phyloP scores from a whole-genome alignment of 106 monocot species.

The Cymbidium sinense region DNA sequence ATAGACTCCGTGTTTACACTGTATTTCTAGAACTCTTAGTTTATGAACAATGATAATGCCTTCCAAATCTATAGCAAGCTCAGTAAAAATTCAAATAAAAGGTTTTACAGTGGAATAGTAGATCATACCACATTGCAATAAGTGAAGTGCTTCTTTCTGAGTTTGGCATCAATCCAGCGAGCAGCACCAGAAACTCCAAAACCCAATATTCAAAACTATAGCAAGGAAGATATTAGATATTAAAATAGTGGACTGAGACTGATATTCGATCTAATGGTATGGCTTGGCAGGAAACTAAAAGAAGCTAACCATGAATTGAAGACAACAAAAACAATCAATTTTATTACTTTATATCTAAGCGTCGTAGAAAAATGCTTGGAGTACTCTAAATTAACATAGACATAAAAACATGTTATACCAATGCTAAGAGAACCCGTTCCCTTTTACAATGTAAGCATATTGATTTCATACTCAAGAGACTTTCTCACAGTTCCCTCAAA shows the following conservation, averaged over 20 bases:
- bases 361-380: too few species aligned
- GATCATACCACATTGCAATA: conserved; percentile 76
- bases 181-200: conserved; percentile 76
- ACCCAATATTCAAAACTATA: conserved; percentile 81
- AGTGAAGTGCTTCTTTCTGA: conserved; percentile 72
- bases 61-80: background rate
- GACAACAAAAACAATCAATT: background rate
- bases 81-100: background rate
- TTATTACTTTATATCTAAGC: too few species aligned
- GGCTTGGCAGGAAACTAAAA: background rate
- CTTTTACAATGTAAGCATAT: too few species aligned
- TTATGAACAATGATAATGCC: background rate
- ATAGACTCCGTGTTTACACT: conserved; percentile 80
- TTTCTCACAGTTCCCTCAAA: too few species aligned
- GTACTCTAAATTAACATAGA: too few species aligned
- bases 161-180: conserved; percentile 75
- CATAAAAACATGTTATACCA: too few species aligned
- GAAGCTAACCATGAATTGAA: background rate
- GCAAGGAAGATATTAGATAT: background rate
- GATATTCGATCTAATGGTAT: background rate
- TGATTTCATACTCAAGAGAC: too few species aligned
- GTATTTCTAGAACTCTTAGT: conserved; percentile 9
- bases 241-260: background rate
- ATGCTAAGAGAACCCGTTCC: too few species aligned
- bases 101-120: background rate